Evolutionary conservation across 768 basidiomycete species (phyloP).

Genomic region (Kwoniella bestiolae): DNA sequence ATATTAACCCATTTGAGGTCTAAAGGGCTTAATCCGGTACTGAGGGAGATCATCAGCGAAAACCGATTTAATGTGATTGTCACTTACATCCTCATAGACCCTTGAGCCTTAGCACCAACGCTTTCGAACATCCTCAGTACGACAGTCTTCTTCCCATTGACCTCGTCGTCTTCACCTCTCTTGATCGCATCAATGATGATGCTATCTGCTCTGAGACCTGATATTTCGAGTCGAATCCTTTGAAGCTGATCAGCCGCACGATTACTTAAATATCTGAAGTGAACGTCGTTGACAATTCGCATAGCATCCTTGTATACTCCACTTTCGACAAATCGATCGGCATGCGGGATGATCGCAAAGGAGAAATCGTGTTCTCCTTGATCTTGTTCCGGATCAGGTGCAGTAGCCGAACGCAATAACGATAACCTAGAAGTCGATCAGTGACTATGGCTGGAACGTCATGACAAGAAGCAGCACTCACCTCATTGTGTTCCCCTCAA

Average conservation of each 20-base stretch:
- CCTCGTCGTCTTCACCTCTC: slow-evolving; percentile 15
- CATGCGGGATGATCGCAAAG: slow-evolving; percentile 78
- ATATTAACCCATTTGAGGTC: slow-evolving; percentile 73
- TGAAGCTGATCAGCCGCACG: not conserved
- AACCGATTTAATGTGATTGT: too few species aligned
- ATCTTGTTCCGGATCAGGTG: slow-evolving; percentile 54
- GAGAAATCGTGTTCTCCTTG: slow-evolving; percentile 69
- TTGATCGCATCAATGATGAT: slow-evolving; percentile 21
- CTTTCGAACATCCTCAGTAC: slow-evolving; percentile 86
- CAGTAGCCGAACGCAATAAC: slow-evolving; percentile 80
- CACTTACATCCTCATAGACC: slow-evolving; percentile 63
- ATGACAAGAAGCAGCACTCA: not conserved
- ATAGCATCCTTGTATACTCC: slow-evolving; percentile 22
- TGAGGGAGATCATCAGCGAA: not conserved
- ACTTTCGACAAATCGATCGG: slow-evolving; percentile 22
- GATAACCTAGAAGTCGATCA: slow-evolving; percentile 64
- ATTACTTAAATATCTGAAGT: not conserved
- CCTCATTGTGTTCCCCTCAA: slow-evolving; percentile 73
- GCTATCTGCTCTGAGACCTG: not conserved
- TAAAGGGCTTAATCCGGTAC: slow-evolving; percentile 54
- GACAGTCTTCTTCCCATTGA: slow-evolving; percentile 62
- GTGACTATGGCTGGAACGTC: not conserved
- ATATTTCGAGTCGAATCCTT: slow-evolving; percentile 1
- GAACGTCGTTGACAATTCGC: slow-evolving; percentile 20
- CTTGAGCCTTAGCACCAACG: slow-evolving; percentile 79